Evolutionary conservation across 441 rosid genomes (phyloP).

Genomic region (Heliophila coronopifolia): DNA sequence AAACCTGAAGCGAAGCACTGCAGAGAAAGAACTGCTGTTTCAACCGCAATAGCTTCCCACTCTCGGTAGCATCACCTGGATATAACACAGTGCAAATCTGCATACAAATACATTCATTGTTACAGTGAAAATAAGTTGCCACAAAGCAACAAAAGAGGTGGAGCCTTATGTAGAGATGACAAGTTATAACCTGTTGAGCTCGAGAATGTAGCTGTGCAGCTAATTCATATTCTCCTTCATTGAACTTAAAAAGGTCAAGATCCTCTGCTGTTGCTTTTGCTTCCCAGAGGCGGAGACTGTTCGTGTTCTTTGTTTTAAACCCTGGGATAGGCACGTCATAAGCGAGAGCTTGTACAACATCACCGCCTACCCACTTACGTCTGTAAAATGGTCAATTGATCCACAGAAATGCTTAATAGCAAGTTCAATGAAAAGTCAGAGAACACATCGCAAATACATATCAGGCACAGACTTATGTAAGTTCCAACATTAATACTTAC

Average conservation of each 20-base stretch:
- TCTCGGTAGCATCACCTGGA: conserved; percentile 97
- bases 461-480: background rate
- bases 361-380: conserved; percentile 88
- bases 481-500: conserved; percentile 45
- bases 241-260: conserved; percentile 79
- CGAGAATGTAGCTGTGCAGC: conserved; percentile 80
- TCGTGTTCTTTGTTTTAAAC: conserved; percentile 88
- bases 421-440: conserved; percentile 2
- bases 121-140: conserved; percentile 2
- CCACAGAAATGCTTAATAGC: conserved; percentile 6
- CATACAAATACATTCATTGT: conserved; percentile 15
- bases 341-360: conserved; percentile 85
- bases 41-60: conserved; percentile 87
- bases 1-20: conserved; percentile 97
- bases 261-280: conserved; percentile 75
- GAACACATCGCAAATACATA: background rate
- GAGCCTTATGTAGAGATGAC: conserved; percentile 1
- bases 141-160: conserved; percentile 1
- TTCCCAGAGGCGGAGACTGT: conserved; percentile 98
- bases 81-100: conserved; percentile 96
- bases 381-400: conserved; percentile 41
- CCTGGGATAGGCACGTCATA: conserved; percentile 99
- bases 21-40: conserved; percentile 97
- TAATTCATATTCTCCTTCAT: conserved; percentile 94
- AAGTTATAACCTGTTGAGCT: conserved; percentile 67